Percentiles rank a stretch among this genome's conserved stretches.
Conservation (phyloP, 371 early-diverging fungal species). For the Syncephalastrum sp. region DNA sequence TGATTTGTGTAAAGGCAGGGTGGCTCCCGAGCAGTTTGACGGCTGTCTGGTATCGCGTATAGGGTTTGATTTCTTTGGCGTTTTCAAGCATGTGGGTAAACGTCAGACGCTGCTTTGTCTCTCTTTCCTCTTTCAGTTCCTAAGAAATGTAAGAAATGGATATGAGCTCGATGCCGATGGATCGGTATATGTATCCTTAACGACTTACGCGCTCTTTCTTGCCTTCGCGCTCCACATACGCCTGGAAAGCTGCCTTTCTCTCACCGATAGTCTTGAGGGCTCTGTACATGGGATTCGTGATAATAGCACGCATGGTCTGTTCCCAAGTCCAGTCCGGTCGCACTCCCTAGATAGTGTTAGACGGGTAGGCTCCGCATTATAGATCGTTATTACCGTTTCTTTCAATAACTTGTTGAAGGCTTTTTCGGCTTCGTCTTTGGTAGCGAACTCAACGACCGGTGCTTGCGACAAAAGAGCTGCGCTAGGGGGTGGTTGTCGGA, state of each 20-base stretch:
- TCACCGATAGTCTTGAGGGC: conserved; percentile 78
- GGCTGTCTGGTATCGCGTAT: conserved; percentile 55
- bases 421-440: conserved; percentile 82
- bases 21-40: conserved; percentile 41
- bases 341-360: conserved; percentile 56
- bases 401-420: conserved; percentile 76
- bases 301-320: conserved; percentile 82
- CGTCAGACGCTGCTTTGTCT: conserved; percentile 39
- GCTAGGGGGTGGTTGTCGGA: conserved; percentile 20
- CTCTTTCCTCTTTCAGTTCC: conserved; percentile 45
- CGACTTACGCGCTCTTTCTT: conserved; percentile 47
- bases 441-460: conserved; percentile 58
- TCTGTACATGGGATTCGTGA: conserved; percentile 82
- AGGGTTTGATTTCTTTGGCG: conserved; percentile 42
- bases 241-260: conserved; percentile 78
- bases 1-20: conserved; percentile 49
- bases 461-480: conserved; percentile 18
- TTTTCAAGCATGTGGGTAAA: conserved; percentile 46
- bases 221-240: conserved; percentile 60
- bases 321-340: conserved; percentile 89
- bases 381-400: conserved; percentile 52
- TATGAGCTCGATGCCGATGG: background rate
- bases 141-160: conserved; percentile 1
- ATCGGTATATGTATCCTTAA: background rate
- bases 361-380: conserved; percentile 3